Percentiles rank a stretch among this genome's conserved stretches.
phyloP scores from a whole-genome alignment of 176 grass and related monocot genomes.

The Eleusine indica region DNA sequence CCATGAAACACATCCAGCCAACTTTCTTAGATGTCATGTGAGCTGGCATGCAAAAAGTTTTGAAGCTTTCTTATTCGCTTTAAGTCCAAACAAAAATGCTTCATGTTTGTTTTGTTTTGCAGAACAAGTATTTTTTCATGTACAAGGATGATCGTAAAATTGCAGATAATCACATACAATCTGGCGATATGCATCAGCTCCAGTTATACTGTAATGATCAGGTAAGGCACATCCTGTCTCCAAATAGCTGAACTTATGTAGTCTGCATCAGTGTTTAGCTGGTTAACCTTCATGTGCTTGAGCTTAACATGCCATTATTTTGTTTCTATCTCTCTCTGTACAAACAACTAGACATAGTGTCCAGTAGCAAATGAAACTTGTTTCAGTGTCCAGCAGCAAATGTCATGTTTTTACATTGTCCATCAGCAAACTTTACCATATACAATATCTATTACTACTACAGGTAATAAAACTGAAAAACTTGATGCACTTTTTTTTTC shows the following conservation, averaged over 20 bases:
- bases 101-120: constrained; percentile 46
- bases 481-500: constrained; percentile 2
- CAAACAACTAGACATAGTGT: too few relatives aligned
- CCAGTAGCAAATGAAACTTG: too few relatives aligned
- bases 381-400: too few relatives aligned
- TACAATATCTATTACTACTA: neutral
- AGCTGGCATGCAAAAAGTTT: neutral
- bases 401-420: too few relatives aligned
- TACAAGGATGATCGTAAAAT: constrained; percentile 57
- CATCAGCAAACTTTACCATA: too few relatives aligned
- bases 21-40: neutral
- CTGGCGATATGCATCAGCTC: constrained; percentile 51
- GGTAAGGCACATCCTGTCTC: constrained; percentile 44
- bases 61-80: constrained; percentile 5
- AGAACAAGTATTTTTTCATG: constrained; percentile 77
- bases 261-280: constrained; percentile 5
- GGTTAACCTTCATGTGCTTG: constrained; percentile 3
- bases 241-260: neutral
- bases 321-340: too few relatives aligned
- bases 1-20: neutral
- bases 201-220: constrained; percentile 64
- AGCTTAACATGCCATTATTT: too few relatives aligned
- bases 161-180: constrained; percentile 13
- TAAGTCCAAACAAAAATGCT: constrained; percentile 15
- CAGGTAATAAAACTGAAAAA: constrained; percentile 20